These are phyloP conservation scores for Luzula sylvatica DNA, from an alignment of 176 grass and related monocot genomes.

Conservation along the genomic window DNA sequence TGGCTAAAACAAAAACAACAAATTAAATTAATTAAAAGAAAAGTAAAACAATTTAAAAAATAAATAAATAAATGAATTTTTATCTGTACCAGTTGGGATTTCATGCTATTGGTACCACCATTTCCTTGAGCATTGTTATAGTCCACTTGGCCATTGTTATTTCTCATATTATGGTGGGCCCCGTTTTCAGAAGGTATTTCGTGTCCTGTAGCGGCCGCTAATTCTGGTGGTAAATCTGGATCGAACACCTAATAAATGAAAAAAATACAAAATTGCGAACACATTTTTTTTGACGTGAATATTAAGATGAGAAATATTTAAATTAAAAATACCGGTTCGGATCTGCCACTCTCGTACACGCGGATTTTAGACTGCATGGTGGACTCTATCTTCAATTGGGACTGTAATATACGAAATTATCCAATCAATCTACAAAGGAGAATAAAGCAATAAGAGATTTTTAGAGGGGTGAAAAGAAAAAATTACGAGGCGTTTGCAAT, in stretches of 20 bases:
- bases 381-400: conserved; percentile 75
- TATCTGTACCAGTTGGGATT: conserved; percentile 14
- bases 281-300: conserved; percentile 2
- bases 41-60: background rate
- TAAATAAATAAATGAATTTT: conserved; percentile 4
- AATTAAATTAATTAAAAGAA: background rate
- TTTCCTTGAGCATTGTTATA: background rate
- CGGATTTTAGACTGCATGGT: conserved; percentile 99
- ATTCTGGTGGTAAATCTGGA: conserved; percentile 96
- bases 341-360: conserved; percentile 94
- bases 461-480: background rate
- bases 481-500: conserved; percentile 82
- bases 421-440: background rate
- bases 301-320: conserved; percentile 5
- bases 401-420: conserved; percentile 38
- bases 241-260: conserved; percentile 68
- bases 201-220: conserved; percentile 65
- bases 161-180: conserved; percentile 7
- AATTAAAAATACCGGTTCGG: conserved; percentile 51
- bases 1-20: conserved; percentile 27
- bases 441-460: background rate
- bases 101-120: background rate
- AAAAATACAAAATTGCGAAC: background rate
- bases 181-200: background rate
- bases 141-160: conserved; percentile 7